phyloP scores from a whole-genome alignment of 345 rosid species.

The Boechera retrofracta region DNA sequence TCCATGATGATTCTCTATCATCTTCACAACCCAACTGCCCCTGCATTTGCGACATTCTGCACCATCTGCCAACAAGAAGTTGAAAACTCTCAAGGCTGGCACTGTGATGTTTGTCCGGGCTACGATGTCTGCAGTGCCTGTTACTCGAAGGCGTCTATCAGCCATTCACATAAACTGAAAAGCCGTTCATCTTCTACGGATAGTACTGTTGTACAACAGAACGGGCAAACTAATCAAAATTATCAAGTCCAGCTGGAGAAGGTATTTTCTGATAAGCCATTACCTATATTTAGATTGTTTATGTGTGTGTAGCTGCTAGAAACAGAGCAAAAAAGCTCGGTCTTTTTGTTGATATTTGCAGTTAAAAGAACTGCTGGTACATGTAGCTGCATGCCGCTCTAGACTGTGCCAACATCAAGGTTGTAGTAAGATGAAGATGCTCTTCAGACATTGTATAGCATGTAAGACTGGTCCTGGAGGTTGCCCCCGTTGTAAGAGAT shows the following conservation, averaged over 20 bases:
- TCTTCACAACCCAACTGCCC: constrained; percentile 94
- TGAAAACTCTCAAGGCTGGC: constrained; percentile 94
- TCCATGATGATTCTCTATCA: constrained; percentile 99
- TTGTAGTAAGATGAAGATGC: constrained; percentile 67
- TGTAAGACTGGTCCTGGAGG: constrained; percentile 75
- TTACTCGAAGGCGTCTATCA: constrained; percentile 71
- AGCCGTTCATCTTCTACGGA: constrained; percentile 77
- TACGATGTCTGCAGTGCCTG: constrained; percentile 86
- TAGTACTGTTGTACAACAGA: constrained; percentile 66
- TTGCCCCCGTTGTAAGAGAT: constrained; percentile 65
- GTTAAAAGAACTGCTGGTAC: constrained; percentile 81
- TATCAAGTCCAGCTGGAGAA: background rate
- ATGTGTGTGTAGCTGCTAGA: constrained; percentile 2
- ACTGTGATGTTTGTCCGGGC: constrained; percentile 81
- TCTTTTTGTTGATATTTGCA: constrained; percentile 49
- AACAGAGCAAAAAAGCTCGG: background rate
- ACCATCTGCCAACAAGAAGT: constrained; percentile 75
- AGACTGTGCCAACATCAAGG: constrained; percentile 68
- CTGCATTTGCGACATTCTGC: constrained; percentile 89
- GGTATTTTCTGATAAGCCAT: constrained; percentile 23
- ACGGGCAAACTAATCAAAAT: constrained; percentile 69
- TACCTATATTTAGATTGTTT: background rate
- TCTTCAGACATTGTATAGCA: constrained; percentile 68
- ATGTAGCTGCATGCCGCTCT: constrained; percentile 72
- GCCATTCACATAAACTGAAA: constrained; percentile 86